A percentile compares a stretch with the other conserved stretches of the same genome.
These are phyloP conservation scores for Pythium phragmiticola DNA, from an alignment of 352 stramenopile species.

Conservation along the genomic window DNA sequence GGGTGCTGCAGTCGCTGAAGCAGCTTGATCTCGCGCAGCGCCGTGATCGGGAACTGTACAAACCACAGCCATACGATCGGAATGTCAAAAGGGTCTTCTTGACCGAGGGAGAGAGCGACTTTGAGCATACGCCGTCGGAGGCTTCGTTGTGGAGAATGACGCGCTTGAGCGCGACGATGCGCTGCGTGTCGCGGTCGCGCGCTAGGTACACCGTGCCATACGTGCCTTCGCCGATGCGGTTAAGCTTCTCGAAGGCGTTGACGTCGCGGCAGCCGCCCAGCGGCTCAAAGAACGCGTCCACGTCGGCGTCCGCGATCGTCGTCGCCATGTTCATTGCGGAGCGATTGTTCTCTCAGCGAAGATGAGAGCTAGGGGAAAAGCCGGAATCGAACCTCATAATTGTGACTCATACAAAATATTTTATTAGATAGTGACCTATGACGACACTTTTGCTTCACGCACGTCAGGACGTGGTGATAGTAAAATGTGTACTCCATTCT, in stretches of 20 bases:
- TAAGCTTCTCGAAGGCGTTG: slow-evolving; percentile 73
- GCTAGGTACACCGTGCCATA: slow-evolving; percentile 91
- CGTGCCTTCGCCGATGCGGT: slow-evolving; percentile 79
- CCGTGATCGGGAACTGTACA: slow-evolving; percentile 71
- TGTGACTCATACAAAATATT: too few relatives aligned
- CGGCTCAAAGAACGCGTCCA: slow-evolving; percentile 42
- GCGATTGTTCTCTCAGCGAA: background rate
- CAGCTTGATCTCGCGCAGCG: slow-evolving; percentile 73
- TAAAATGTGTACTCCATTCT: too few relatives aligned
- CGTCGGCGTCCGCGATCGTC: slow-evolving; percentile 12
- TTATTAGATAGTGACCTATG: too few relatives aligned
- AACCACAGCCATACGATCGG: background rate
- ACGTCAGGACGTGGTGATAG: too few relatives aligned
- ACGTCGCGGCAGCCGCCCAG: slow-evolving; percentile 54
- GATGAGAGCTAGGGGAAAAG: too few relatives aligned
- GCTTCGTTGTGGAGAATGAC: slow-evolving; percentile 91
- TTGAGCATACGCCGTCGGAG: slow-evolving; percentile 73
- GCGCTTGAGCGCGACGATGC: slow-evolving; percentile 90
- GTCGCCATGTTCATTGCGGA: background rate
- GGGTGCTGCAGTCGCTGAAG: slow-evolving; percentile 65
- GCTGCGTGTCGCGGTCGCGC: slow-evolving; percentile 49
- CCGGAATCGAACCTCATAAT: too few relatives aligned
- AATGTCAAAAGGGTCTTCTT: background rate
- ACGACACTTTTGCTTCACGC: too few relatives aligned
- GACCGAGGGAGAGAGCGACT: background rate